Conservation (phyloP, 768 basidiomycete genomes). For the Hydnomerulius pinastri region DNA sequence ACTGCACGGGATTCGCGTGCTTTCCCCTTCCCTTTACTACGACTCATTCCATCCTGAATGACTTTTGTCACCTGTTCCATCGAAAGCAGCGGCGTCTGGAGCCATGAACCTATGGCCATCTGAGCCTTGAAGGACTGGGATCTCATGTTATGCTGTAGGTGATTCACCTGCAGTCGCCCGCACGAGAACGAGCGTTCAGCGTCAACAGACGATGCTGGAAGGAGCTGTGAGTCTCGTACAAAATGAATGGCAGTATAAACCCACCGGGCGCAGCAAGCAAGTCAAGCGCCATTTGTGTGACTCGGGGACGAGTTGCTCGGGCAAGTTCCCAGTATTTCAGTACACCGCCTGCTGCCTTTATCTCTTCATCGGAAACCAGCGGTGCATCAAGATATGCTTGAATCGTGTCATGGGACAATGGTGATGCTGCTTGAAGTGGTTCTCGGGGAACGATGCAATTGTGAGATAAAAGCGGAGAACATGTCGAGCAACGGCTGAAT, state of each 20-base stretch:
- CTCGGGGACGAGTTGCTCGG: conserved; percentile 6
- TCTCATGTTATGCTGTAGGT: conserved; percentile 35
- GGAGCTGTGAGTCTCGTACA: too few species aligned
- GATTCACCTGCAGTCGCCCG: conserved; percentile 32
- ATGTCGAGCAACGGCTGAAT: too few species aligned
- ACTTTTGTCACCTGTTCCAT: too few species aligned
- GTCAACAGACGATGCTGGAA: conserved; percentile 34
- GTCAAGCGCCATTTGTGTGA: conserved; percentile 27
- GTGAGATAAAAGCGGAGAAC: too few species aligned
- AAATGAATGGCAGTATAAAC: too few species aligned
- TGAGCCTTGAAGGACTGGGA: conserved; percentile 37
- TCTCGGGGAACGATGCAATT: too few species aligned
- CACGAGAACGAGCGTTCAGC: conserved; percentile 39
- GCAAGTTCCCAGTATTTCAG: conserved; percentile 12
- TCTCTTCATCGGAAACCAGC: neutral
- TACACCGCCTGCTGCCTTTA: conserved; percentile 12
- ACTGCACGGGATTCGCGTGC: too few species aligned
- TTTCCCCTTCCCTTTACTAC: too few species aligned
- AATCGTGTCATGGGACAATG: neutral
- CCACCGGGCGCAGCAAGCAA: conserved; percentile 29
- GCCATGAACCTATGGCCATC: conserved; percentile 35
- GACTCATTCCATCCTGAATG: too few species aligned
- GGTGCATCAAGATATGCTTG: conserved; percentile 8
- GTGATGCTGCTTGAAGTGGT: neutral
- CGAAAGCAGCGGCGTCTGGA: conserved; percentile 21